Percentiles rank a stretch among this genome's conserved stretches.
These are phyloP conservation scores for Vaccinium myrtillus DNA, from an alignment of 148 eudicot species.

Conservation along the genomic window DNA sequence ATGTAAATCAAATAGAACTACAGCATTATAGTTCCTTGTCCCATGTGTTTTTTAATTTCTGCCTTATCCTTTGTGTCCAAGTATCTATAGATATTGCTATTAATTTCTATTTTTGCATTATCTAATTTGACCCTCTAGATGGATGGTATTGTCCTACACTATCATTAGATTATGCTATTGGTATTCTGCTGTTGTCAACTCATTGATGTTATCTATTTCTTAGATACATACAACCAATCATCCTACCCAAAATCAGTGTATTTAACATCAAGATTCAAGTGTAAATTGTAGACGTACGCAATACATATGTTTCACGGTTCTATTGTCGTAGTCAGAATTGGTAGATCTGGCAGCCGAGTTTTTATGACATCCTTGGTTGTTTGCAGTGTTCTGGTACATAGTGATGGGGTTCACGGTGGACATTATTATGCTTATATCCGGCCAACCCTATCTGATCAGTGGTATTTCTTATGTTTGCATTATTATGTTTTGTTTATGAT, in stretches of 20 bases:
- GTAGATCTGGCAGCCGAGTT: neutral
- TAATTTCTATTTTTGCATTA: neutral
- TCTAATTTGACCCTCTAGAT: neutral
- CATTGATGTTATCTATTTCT: neutral
- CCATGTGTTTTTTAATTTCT: neutral
- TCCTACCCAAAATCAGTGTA: neutral
- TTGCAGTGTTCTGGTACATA: conserved; percentile 85
- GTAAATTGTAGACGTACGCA: neutral
- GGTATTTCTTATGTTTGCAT: conserved; percentile 29
- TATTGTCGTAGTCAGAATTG: neutral
- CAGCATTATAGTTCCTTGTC: neutral
- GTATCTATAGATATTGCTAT: neutral
- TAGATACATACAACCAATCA: neutral
- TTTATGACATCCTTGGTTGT: conserved; percentile 4
- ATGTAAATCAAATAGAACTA: neutral
- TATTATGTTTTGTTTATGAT: neutral
- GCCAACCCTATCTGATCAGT: conserved; percentile 77
- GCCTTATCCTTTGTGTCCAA: neutral
- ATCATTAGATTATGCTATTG: neutral
- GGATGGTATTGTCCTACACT: neutral
- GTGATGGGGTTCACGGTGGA: conserved; percentile 87
- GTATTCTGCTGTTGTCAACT: neutral
- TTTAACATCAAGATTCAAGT: neutral
- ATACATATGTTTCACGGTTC: neutral
- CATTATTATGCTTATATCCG: conserved; percentile 85